phyloP scores from a whole-genome alignment of 345 rosid species.

The Acer yangbiense region DNA sequence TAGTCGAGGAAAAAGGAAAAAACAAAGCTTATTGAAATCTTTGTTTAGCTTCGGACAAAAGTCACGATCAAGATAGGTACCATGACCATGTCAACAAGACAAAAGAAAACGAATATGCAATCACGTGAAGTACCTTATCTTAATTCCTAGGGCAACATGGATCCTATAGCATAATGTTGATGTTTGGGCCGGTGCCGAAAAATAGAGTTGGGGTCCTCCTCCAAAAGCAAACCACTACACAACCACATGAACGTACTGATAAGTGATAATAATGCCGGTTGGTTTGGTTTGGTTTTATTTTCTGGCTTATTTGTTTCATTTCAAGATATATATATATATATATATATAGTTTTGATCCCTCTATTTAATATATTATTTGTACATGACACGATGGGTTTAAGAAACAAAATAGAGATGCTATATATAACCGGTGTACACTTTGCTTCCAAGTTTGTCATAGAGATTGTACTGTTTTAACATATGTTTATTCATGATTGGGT shows the following conservation, averaged over 20 bases:
- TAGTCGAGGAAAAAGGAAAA: neutral
- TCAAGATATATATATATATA: neutral
- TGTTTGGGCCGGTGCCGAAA: slow-evolving; percentile 14
- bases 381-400: too few relatives aligned
- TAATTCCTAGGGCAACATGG: neutral
- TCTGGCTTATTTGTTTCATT: slow-evolving; percentile 19
- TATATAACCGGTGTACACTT: too few relatives aligned
- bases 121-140: neutral
- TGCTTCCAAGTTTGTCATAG: too few relatives aligned
- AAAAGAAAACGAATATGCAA: slow-evolving; percentile 6
- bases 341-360: neutral
- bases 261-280: neutral
- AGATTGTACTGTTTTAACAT: too few relatives aligned
- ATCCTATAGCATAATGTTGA: neutral
- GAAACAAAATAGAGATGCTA: too few relatives aligned
- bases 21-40: slow-evolving; percentile 10
- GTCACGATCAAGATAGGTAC: neutral
- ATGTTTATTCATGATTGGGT: too few relatives aligned
- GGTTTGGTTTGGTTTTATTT: neutral
- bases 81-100: neutral
- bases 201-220: slow-evolving; percentile 10
- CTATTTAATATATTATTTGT: too few relatives aligned
- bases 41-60: neutral
- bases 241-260: too few relatives aligned
- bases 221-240: neutral